Evolutionary conservation across 257 asterid genomes (phyloP), one percentile per base, ranked within the genome.

Genomic region (Fraxinus excelsior): DNA sequence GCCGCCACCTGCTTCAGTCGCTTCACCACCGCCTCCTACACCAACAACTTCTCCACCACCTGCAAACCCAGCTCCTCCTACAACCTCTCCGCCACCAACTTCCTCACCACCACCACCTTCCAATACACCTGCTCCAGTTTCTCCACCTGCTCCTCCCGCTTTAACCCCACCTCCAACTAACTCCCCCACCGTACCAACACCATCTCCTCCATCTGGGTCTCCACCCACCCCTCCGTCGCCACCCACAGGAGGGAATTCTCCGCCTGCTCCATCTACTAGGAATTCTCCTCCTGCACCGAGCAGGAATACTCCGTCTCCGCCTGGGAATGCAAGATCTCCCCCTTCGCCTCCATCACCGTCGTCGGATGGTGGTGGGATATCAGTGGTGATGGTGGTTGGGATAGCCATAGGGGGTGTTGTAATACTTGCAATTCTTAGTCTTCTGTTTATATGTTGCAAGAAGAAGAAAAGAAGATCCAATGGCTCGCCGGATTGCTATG

Each of bases 371-470:
- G 79, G 80, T 29, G 78, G 84, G 19, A 77, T 87, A 21, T 79
- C 97, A 7, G 83, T 91, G 3, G 91, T 87, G 44, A 7, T 58
- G 80, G 91, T 88, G 16, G 89, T 91, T 13, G 97, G 97, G 31
- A 84, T 93, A 25, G 97, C 96, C 7, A 51, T 91, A 4, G 97
- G 88, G 4, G 97, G 91, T 46, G 91, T 93, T 4, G 73, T 87
- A 0, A 44, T 91, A 67, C 81, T 93, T n/a, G 88, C 79, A 42
- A 56, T 89, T 69, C 14, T 93, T 75, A 86, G 90, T 69, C 32
- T 90, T 67, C 31, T 91, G 69, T 87, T 79, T 72, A 60, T 91
- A 4, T 86, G 81, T 78, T 93, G 93, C 76, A 89, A 78, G 85
- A 93, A 84, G 86, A 92, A 87, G 82, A 93, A 76, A 85, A 88